These are phyloP conservation scores for Fragilariopsis cylindrus DNA, from an alignment of 108 stramenopile genomes.

Conservation along the genomic window DNA sequence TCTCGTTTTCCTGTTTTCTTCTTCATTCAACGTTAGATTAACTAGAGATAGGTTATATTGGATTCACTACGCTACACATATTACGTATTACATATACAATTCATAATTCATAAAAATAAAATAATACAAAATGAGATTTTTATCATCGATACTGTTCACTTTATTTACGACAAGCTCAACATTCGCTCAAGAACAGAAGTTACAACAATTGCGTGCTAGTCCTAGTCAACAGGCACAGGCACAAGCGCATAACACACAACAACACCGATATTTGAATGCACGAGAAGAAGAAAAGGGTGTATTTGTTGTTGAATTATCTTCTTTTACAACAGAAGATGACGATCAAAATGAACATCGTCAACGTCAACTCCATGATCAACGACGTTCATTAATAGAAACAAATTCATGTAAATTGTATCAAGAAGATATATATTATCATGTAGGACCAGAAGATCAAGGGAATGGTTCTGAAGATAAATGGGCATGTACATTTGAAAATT, in stretches of 20 bases:
- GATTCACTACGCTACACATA: too few species aligned
- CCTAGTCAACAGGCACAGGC: not conserved
- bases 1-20: too few species aligned
- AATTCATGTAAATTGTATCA: not conserved
- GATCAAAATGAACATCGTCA: not conserved
- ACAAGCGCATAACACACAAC: not conserved
- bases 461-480: not conserved
- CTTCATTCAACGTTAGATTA: too few species aligned
- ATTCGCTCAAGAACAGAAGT: not conserved
- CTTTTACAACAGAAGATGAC: not conserved
- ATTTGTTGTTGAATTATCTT: not conserved
- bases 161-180: not conserved
- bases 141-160: too few species aligned
- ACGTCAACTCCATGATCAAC: not conserved
- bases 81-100: too few species aligned
- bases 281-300: not conserved
- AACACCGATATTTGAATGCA: not conserved
- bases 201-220: too few species aligned
- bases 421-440: not conserved
- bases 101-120: too few species aligned
- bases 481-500: slow-evolving; percentile 5
- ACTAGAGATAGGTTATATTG: too few species aligned
- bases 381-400: not conserved
- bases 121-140: too few species aligned
- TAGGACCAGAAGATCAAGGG: not conserved